Evolutionary conservation across 805 yeast species (phyloP), one percentile per base, ranked within the genome.

Genomic region (Ogataea henricii): DNA sequence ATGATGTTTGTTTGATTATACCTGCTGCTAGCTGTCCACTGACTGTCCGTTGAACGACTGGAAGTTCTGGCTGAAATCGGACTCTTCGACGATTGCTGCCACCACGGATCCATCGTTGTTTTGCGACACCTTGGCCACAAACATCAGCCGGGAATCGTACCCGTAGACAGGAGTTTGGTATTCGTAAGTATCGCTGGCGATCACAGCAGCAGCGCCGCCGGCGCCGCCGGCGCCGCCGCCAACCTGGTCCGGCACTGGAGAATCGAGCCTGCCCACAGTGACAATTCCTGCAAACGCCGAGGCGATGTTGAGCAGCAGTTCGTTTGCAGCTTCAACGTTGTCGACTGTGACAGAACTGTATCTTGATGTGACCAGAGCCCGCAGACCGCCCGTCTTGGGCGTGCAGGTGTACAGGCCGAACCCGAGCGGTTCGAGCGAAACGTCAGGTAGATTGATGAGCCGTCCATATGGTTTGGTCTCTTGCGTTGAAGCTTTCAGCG

Each of bases 391-490:
- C 13, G 16, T 23, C 30, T 33, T 41, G 4, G 30, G 26, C 7
- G 35, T 18, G 12, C 55, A 60, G n/a, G 53, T 8, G 25, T 39
- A 59, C 10, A 59, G 14, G 1, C 56, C 57, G 34, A 29, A 49
- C 1, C 65, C 65, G 12, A 57, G 18, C 3, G 57, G 55, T 6
- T 23, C 30, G 33, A 39, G 16, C 53, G 32, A n/a, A 54, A 53
- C 9, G 10, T 20, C n/a, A 53, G 40, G 6, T 27, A 25, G 2
- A 45, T 25, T 9, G 43, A 32, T n/a, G 26, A 25, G 40, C 8
- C 7, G 6, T 13, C 29, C 29, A 20, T 21, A 22, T 27, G 30
- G 13, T 12, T 9, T 27, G 30, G 30, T 5, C 9, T 6, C 26
- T 9, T 6, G 9, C n/a, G 30, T 14, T 27, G 30, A 12, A 6